Evolutionary conservation across 176 grass and related monocot genomes (phyloP).

Genomic region (Musa beccarii): DNA sequence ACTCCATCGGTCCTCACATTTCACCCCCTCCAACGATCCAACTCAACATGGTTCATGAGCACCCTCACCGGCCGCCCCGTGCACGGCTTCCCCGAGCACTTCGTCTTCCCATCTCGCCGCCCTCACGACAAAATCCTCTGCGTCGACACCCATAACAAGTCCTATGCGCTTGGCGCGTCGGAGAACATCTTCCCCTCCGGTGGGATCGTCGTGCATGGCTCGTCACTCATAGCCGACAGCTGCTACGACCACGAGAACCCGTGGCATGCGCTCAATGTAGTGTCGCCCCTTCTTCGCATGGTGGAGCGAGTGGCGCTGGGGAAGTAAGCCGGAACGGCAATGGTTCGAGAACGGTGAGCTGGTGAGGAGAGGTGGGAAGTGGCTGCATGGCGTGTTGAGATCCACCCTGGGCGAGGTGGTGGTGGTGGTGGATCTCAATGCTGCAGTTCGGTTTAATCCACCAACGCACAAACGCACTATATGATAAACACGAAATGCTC

Average conservation of each 20-base stretch:
- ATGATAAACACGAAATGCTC: too few species aligned
- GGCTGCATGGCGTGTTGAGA: conserved; percentile 8
- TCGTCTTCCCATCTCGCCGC: conserved; percentile 11
- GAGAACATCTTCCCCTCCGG: not conserved
- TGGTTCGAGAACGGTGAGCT: conserved; percentile 12
- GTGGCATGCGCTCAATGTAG: conserved; percentile 1
- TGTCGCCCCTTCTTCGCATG: conserved; percentile 14
- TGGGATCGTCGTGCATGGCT: not conserved
- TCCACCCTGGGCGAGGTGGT: not conserved
- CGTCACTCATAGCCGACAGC: conserved; percentile 11
- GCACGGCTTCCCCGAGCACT: conserved; percentile 10
- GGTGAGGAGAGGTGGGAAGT: conserved; percentile 10
- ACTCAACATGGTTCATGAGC: conserved; percentile 25
- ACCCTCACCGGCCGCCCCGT: not conserved
- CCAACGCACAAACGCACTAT: too few species aligned
- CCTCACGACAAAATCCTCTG: conserved; percentile 13
- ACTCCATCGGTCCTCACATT: not conserved
- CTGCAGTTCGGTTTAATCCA: too few species aligned
- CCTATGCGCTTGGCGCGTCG: not conserved
- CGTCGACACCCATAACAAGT: conserved; percentile 6
- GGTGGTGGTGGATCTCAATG: not conserved
- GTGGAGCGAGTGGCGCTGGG: not conserved
- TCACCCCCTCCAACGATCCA: conserved; percentile 6
- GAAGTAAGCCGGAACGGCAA: not conserved
- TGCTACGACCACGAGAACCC: conserved; percentile 17